phyloP scores from a whole-genome alignment of 345 rosid species.

The Noccaea caerulescens region DNA sequence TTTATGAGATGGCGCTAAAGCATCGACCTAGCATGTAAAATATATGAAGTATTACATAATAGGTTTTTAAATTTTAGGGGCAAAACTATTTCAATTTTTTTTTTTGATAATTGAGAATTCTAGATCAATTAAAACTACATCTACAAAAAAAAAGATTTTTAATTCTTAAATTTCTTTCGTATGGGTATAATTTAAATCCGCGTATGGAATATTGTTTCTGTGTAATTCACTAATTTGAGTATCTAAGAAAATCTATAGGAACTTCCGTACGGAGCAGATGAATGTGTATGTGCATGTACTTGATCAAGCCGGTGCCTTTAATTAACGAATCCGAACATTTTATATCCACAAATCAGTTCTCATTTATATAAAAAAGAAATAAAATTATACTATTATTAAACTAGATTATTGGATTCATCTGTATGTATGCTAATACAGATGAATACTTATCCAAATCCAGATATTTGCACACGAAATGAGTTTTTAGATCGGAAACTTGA shows the following conservation, averaged over 20 bases:
- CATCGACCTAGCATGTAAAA: too few relatives aligned
- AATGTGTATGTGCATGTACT: slow-evolving; percentile 42
- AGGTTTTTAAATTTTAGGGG: too few relatives aligned
- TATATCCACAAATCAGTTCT: slow-evolving; percentile 14
- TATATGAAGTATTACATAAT: too few relatives aligned
- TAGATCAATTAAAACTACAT: too few relatives aligned
- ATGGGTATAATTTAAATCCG: too few relatives aligned
- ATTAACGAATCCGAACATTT: slow-evolving; percentile 10
- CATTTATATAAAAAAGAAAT: slow-evolving; percentile 21
- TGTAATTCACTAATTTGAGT: slow-evolving; percentile 3
- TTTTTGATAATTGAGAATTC: too few relatives aligned
- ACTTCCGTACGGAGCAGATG: slow-evolving; percentile 40
- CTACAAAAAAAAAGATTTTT: too few relatives aligned
- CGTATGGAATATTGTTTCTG: not conserved
- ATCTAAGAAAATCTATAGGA: slow-evolving; percentile 27
- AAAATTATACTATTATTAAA: not conserved
- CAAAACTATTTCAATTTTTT: too few relatives aligned
- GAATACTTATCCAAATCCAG: slow-evolving; percentile 13
- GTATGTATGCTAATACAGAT: slow-evolving; percentile 25
- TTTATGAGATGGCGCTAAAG: too few relatives aligned
- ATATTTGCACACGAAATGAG: slow-evolving; percentile 16
- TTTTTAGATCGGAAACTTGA: slow-evolving; percentile 22
- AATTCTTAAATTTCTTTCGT: too few relatives aligned
- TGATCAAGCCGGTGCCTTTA: slow-evolving; percentile 43
- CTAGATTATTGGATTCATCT: slow-evolving; percentile 35